These are phyloP conservation scores for Rhynchosporium graminicola DNA, from an alignment of 2,329 filamentous ascomycete species.

Conservation along the genomic window DNA sequence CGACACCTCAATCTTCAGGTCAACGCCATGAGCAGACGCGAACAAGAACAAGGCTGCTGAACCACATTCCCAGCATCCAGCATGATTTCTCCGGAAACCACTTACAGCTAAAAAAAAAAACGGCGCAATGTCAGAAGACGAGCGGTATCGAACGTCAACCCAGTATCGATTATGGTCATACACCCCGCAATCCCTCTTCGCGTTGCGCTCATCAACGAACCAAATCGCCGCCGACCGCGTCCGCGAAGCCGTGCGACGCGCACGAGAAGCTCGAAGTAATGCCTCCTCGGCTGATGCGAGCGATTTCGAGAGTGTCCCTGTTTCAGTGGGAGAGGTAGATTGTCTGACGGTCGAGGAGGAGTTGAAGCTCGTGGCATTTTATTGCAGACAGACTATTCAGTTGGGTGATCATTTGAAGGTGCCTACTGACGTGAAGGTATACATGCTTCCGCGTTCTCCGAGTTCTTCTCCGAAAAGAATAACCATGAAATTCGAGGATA, in stretches of 20 bases:
- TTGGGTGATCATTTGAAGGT: constrained; percentile 61
- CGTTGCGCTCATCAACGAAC: constrained; percentile 78
- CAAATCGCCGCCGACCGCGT: constrained; percentile 71
- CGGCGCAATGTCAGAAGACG: constrained; percentile 64
- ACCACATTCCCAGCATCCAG: background rate
- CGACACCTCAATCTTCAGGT: constrained; percentile 15
- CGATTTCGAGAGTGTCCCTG: constrained; percentile 31
- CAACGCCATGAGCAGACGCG: constrained; percentile 2
- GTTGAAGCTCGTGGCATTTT: constrained; percentile 76
- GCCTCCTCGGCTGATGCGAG: constrained; percentile 38
- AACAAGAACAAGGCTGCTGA: background rate
- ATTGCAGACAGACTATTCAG: constrained; percentile 62
- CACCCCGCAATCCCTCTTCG: constrained; percentile 68
- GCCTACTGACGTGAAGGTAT: constrained; percentile 60
- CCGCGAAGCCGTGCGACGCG: constrained; percentile 55
- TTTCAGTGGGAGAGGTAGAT: constrained; percentile 57
- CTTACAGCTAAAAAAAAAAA: background rate
- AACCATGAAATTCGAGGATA: background rate
- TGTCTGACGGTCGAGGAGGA: constrained; percentile 86
- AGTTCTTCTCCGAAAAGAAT: background rate
- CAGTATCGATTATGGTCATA: constrained; percentile 95
- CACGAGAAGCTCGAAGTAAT: constrained; percentile 42
- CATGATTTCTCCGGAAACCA: background rate
- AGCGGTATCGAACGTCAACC: constrained; percentile 83
- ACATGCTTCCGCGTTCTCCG: constrained; percentile 22